Evolutionary conservation across 1,284 basidiomycete genomes (phyloP).

Genomic region (Athelia psychrophila): DNA sequence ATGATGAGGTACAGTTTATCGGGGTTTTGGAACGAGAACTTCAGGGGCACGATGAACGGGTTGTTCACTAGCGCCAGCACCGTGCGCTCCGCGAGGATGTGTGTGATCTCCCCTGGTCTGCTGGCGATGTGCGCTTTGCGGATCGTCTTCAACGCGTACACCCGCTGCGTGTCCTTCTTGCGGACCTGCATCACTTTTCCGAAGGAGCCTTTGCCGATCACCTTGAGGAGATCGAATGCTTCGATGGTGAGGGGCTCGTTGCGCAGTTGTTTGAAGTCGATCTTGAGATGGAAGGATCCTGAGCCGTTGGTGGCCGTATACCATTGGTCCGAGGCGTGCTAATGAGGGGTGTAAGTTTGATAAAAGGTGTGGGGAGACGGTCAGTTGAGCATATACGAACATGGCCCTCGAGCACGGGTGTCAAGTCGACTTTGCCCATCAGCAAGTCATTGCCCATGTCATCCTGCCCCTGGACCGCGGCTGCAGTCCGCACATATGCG

Average conservation of each 20-base stretch:
- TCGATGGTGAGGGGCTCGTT: conserved; percentile 84
- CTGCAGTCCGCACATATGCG: conserved; percentile 77
- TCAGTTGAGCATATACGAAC: conserved; percentile 60
- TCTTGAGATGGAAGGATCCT: conserved; percentile 94
- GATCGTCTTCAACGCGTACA: conserved; percentile 98
- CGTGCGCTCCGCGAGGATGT: conserved; percentile 96
- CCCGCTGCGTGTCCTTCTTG: conserved; percentile 97
- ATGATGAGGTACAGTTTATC: conserved; percentile 98
- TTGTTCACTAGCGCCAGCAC: conserved; percentile 98
- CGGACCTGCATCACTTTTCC: conserved; percentile 98
- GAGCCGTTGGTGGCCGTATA: conserved; percentile 81
- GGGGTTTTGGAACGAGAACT: conserved; percentile 98
- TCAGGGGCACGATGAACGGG: conserved; percentile 98
- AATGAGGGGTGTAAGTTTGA: conserved; percentile 88
- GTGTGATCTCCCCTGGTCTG: conserved; percentile 94
- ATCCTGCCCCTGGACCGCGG: conserved; percentile 62
- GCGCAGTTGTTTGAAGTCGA: conserved; percentile 86
- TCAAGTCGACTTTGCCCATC: conserved; percentile 27
- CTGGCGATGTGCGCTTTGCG: conserved; percentile 99
- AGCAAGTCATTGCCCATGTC: conserved; percentile 78
- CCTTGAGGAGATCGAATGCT: conserved; percentile 95
- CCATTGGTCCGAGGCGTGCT: conserved; percentile 86
- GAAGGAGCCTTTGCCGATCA: conserved; percentile 97
- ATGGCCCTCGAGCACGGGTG: neutral
- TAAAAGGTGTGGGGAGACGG: conserved; percentile 86